Conservation (phyloP, 257 asterid genomes). For the Solanum habrochaites region DNA sequence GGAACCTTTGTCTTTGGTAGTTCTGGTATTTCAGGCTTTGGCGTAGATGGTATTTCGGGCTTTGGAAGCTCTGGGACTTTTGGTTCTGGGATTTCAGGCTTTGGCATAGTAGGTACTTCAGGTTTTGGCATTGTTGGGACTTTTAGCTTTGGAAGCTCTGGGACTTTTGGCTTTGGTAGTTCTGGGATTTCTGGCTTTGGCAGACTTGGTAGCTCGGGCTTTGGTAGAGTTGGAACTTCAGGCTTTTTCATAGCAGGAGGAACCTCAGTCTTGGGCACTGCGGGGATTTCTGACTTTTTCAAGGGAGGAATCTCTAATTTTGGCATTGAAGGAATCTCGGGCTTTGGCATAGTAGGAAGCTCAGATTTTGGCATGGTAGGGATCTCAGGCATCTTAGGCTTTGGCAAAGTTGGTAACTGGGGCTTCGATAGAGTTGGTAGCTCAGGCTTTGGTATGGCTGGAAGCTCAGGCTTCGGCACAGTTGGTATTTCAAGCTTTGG, state of each 20-base stretch:
- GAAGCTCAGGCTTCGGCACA: not conserved
- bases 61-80: not conserved
- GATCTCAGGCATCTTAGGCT: constrained; percentile 8
- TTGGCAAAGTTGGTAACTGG: not conserved
- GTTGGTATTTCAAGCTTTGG: not conserved
- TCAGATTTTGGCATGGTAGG: constrained; percentile 2
- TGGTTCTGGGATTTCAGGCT: not conserved
- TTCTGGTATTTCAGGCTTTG: not conserved
- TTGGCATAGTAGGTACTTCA: too few relatives aligned
- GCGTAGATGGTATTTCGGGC: not conserved
- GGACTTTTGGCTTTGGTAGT: not conserved
- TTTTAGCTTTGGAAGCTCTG: not conserved
- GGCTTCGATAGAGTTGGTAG: not conserved
- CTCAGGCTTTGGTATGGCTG: not conserved
- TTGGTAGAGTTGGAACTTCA: constrained; percentile 8
- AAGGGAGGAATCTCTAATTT: not conserved
- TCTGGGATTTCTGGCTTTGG: constrained; percentile 10
- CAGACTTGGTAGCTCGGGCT: not conserved
- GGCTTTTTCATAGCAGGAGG: not conserved
- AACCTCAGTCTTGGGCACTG: not conserved
- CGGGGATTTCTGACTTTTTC: not conserved
- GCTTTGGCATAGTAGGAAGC: constrained; percentile 10
- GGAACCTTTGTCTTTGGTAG: too few relatives aligned
- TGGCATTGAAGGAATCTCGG: not conserved
- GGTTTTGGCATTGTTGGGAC: not conserved